A percentile compares a stretch with the other conserved stretches of the same genome.
These are phyloP conservation scores for Massariosphaeria phaeospora DNA, from an alignment of 495 filamentous ascomycete genomes.

Conservation along the genomic window DNA sequence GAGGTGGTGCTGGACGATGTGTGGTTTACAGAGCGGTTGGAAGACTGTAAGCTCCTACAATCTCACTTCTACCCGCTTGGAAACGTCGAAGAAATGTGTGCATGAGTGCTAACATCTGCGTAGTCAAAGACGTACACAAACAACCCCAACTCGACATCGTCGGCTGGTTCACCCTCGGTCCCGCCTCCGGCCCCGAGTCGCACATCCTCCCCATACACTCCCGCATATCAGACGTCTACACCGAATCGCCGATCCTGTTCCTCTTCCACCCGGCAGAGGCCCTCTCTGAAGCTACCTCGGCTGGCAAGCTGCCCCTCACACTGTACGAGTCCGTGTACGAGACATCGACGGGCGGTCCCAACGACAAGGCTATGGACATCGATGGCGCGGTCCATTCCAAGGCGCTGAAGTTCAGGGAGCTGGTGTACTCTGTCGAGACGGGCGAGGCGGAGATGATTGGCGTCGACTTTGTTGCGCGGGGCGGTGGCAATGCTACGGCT, in stretches of 20 bases:
- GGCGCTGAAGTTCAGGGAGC: conserved; percentile 67
- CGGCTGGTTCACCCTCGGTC: conserved; percentile 87
- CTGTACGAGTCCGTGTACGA: conserved; percentile 87
- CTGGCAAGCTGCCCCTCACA: conserved; percentile 79
- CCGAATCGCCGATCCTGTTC: conserved; percentile 83
- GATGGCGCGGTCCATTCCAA: conserved; percentile 53
- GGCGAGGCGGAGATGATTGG: conserved; percentile 97
- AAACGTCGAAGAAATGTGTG: too few species aligned
- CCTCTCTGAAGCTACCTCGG: conserved; percentile 47
- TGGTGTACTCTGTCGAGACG: conserved; percentile 84
- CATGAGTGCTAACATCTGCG: too few species aligned
- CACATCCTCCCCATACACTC: conserved; percentile 68
- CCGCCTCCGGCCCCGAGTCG: conserved; percentile 62
- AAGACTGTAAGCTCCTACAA: conserved; percentile 63
- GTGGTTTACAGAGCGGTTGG: conserved; percentile 76
- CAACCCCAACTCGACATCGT: conserved; percentile 77
- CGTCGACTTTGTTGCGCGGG: conserved; percentile 82
- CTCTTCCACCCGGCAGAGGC: conserved; percentile 69
- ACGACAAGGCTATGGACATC: conserved; percentile 58
- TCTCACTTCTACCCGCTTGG: not conserved
- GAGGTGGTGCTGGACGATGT: conserved; percentile 52
- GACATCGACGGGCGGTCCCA: conserved; percentile 47
- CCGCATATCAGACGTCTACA: conserved; percentile 65
- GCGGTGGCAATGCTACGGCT: conserved; percentile 70
- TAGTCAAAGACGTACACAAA: conserved; percentile 88